These are phyloP conservation scores for Fonsecaea monophora DNA, from an alignment of 2,329 filamentous ascomycete genomes.

Conservation along the genomic window DNA sequence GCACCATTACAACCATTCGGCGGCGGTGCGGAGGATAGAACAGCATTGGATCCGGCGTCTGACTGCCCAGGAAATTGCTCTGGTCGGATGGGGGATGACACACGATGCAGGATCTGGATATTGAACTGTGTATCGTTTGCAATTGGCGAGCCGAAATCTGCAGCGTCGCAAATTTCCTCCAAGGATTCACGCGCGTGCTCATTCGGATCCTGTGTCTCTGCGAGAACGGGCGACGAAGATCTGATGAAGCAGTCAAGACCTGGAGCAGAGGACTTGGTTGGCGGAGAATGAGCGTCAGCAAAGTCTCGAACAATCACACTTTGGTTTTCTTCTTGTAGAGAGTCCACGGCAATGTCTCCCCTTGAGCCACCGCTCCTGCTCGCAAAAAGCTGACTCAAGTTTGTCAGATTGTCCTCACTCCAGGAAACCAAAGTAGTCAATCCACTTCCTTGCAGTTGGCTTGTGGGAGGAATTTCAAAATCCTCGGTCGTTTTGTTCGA, in stretches of 20 bases:
- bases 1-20: not conserved
- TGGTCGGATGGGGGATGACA: slow-evolving; percentile 30
- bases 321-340: not conserved
- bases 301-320: slow-evolving; percentile 11
- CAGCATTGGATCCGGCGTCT: not conserved
- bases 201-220: not conserved
- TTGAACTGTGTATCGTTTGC: slow-evolving; percentile 39
- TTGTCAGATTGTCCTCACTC: slow-evolving; percentile 24
- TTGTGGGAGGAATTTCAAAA: slow-evolving; percentile 34
- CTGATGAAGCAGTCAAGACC: not conserved
- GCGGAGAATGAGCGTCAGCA: not conserved
- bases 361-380: not conserved
- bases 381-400: slow-evolving; percentile 6
- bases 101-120: slow-evolving; percentile 27
- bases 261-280: not conserved
- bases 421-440: slow-evolving; percentile 9
- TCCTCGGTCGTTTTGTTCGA: not conserved
- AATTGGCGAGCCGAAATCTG: slow-evolving; percentile 36
- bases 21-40: not conserved
- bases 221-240: not conserved
- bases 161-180: slow-evolving; percentile 12
- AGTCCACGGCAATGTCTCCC: not conserved
- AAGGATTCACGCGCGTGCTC: not conserved
- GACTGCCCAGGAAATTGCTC: not conserved
- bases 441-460: slow-evolving; percentile 22